Evolutionary conservation across 768 basidiomycete species (phyloP), one percentile per base, ranked within the genome.

Genomic region (Lentinula raphanica): DNA sequence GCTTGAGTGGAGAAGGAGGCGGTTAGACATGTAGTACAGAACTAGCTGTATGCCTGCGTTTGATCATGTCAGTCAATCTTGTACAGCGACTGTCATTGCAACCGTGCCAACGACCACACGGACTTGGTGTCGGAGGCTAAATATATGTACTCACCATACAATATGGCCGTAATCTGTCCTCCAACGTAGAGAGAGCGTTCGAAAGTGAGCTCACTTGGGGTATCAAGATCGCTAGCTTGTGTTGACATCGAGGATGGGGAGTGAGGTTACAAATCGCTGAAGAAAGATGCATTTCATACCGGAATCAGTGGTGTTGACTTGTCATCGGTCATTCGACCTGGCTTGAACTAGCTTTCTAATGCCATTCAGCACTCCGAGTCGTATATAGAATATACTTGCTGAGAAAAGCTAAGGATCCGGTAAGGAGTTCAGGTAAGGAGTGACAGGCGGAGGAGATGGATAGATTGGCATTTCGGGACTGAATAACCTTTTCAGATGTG

Each of bases 111-210:
- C n/a, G n/a, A n/a, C n/a, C 32, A 27, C 17, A 48, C 6, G 21
- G 5, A 23, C 42, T 23, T 7, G 25, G 31, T 8, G 23, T 31
- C 25, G 0, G 27, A 45, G 7, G n/a, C n/a, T n/a, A n/a, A n/a
- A n/a, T n/a, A n/a, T n/a, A n/a, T 9, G 17, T 38, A 58, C 65
- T 29, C 54, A 67, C 66, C 66, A 36, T 66, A 67, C 28, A 67
- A 29, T 17, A 67, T 66, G 15, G 51, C 57, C 29, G 62, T 66
- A 31, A 67, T 62, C 49, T 66, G 60, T 57, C 63, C 64, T 39
- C 65, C 66, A 19, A 67, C 58, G 51, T 67, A 67, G 35, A 60
- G 63, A 15, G 60, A 63, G 51, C 55, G 49, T 40, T 62, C 61
- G 21, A 62, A 60, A 7, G 49, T 56, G 45, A 59, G 46, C 28